A percentile compares a stretch with the other conserved stretches of the same genome.
These are phyloP conservation scores for Neonectria neomacrospora DNA, from an alignment of 2,329 filamentous ascomycete species.

Conservation along the genomic window DNA sequence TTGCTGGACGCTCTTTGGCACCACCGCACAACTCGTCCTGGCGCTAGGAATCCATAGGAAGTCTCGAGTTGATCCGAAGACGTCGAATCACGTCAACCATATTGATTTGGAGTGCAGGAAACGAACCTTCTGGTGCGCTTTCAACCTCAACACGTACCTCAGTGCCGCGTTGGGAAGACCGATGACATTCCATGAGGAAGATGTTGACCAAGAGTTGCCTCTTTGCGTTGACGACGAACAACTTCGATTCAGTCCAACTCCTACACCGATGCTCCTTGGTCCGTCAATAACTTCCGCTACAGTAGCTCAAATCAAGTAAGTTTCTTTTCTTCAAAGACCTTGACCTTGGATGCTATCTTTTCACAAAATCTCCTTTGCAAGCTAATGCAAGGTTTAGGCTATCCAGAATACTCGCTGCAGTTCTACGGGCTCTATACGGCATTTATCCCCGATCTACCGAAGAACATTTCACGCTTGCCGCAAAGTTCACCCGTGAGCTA, in stretches of 20 bases:
- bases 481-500: slow-evolving; percentile 46
- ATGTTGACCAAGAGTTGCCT: slow-evolving; percentile 71
- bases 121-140: slow-evolving; percentile 71
- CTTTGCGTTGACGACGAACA: slow-evolving; percentile 63
- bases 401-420: slow-evolving; percentile 48
- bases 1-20: slow-evolving; percentile 58
- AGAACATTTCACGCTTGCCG: slow-evolving; percentile 42
- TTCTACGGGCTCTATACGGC: slow-evolving; percentile 50
- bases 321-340: too few relatives aligned
- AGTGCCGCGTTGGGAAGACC: slow-evolving; percentile 72
- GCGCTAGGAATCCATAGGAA: slow-evolving; percentile 54
- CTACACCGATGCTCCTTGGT: slow-evolving; percentile 51
- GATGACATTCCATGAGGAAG: slow-evolving; percentile 70
- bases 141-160: slow-evolving; percentile 72
- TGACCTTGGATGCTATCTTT: too few relatives aligned
- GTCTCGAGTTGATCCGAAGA: slow-evolving; percentile 23
- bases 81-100: slow-evolving; percentile 37
- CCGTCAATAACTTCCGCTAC: slow-evolving; percentile 46
- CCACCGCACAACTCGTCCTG: slow-evolving; percentile 50
- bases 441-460: slow-evolving; percentile 47
- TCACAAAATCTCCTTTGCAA: neutral
- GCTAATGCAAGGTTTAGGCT: slow-evolving; percentile 33
- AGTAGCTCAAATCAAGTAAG: slow-evolving; percentile 50
- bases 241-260: slow-evolving; percentile 49
- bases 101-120: slow-evolving; percentile 53